Conservation (phyloP, 345 rosid genomes). For the Bruguiera sexangula region DNA sequence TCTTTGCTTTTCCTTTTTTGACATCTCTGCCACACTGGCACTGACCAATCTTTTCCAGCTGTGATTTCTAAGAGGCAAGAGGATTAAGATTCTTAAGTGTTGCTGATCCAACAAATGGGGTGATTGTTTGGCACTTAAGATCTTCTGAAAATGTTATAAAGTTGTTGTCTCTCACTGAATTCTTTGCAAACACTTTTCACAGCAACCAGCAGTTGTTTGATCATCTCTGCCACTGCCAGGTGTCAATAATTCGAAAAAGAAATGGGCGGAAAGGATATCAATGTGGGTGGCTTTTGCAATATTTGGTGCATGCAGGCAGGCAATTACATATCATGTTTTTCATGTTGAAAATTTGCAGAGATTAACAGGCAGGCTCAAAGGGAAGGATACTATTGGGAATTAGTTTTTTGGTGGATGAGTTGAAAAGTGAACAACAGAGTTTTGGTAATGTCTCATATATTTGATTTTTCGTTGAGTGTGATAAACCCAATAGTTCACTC, state of each 20-base stretch:
- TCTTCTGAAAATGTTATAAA: no score
- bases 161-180: no score
- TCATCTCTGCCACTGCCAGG: constrained; percentile 51
- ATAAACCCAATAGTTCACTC: no score
- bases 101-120: constrained; percentile 71
- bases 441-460: no score
- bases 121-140: constrained; percentile 11
- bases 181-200: no score
- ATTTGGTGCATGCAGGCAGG: no score
- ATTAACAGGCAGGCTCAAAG: constrained; percentile 36
- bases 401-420: no score
- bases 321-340: neutral
- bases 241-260: no score
- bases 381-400: constrained; percentile 49
- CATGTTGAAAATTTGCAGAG: constrained; percentile 35
- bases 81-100: constrained; percentile 47
- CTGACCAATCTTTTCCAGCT: constrained; percentile 10
- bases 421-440: no score
- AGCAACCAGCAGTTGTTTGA: constrained; percentile 32
- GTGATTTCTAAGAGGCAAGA: constrained; percentile 46
- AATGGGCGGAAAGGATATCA: no score
- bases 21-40: neutral
- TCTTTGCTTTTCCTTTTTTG: neutral
- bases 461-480: no score
- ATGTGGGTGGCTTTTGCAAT: no score